These are phyloP conservation scores for Vitis hybrid DNA, from an alignment of 177 flowering plant species.

Conservation along the genomic window DNA sequence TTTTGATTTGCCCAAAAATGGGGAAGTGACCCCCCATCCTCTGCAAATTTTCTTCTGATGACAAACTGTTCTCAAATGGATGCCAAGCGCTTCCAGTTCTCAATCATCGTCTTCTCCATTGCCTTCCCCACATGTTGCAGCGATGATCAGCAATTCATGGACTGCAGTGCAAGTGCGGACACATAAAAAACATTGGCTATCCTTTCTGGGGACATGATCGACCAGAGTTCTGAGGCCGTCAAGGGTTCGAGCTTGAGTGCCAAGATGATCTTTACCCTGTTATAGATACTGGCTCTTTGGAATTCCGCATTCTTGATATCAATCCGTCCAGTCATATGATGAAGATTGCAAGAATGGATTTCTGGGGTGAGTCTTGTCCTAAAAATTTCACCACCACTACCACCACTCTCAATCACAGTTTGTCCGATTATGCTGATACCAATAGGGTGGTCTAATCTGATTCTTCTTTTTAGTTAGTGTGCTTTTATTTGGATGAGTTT, in stretches of 20 bases:
- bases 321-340: background rate
- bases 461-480: no score
- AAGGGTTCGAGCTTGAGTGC: constrained; percentile 25
- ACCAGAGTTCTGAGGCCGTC: constrained; percentile 21
- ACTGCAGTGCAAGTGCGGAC: constrained; percentile 25
- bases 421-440: constrained; percentile 2
- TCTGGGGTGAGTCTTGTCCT: constrained; percentile 15
- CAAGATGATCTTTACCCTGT: background rate
- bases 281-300: background rate
- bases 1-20: no score
- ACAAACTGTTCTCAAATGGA: no score
- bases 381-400: background rate
- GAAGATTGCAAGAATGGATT: constrained; percentile 20
- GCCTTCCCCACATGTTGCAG: background rate
- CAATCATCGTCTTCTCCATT: constrained; percentile 9
- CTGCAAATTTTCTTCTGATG: no score
- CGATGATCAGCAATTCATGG: background rate
- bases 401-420: constrained; percentile 9
- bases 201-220: constrained; percentile 35
- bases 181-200: constrained; percentile 7
- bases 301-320: constrained; percentile 15
- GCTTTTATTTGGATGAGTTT: no score
- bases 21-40: no score
- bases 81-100: background rate
- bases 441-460: no score